A percentile compares a stretch with the other conserved stretches of the same genome.
These are phyloP conservation scores for Phytophthora tentaculata DNA, from an alignment of 352 stramenopile genomes.

Conservation along the genomic window DNA sequence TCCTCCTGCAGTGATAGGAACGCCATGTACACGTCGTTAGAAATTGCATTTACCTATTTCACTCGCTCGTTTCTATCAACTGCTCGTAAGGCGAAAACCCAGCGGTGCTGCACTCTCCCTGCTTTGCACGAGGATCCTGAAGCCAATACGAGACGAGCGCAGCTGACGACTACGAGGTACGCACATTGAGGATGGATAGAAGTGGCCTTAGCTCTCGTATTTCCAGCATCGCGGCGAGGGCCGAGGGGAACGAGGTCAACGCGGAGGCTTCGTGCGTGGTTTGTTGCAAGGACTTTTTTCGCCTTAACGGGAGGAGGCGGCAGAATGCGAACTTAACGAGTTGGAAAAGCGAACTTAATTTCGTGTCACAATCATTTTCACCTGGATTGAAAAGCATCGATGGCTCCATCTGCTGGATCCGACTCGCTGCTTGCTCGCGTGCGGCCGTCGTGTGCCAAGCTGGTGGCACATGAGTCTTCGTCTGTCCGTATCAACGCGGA, in stretches of 20 bases:
- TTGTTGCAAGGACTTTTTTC: constrained; percentile 2
- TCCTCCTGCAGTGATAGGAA: constrained; percentile 64
- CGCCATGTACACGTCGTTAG: constrained; percentile 11
- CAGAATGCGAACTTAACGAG: constrained; percentile 7
- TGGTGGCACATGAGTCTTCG: constrained; percentile 52
- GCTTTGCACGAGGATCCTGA: neutral
- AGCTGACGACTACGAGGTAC: constrained; percentile 12
- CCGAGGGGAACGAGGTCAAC: constrained; percentile 11
- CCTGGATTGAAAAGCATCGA: constrained; percentile 16
- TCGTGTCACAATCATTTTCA: constrained; percentile 14
- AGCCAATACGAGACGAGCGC: neutral
- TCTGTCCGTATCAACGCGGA: constrained; percentile 58
- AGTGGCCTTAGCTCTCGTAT: constrained; percentile 82
- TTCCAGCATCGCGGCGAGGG: constrained; percentile 64
- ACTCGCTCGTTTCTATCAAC: constrained; percentile 18
- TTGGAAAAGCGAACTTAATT: constrained; percentile 12
- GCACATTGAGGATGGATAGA: constrained; percentile 84
- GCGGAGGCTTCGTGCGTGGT: constrained; percentile 16
- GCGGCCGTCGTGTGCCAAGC: constrained; percentile 56
- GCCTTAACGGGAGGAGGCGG: constrained; percentile 26
- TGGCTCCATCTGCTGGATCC: constrained; percentile 37
- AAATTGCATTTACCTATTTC: constrained; percentile 17
- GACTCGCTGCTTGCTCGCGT: constrained; percentile 51
- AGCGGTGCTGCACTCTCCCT: neutral
- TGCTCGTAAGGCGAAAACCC: neutral